A percentile compares a stretch with the other conserved stretches of the same genome.
These are phyloP conservation scores for Tilletia indica DNA, from an alignment of 1,284 basidiomycete species.

Conservation along the genomic window DNA sequence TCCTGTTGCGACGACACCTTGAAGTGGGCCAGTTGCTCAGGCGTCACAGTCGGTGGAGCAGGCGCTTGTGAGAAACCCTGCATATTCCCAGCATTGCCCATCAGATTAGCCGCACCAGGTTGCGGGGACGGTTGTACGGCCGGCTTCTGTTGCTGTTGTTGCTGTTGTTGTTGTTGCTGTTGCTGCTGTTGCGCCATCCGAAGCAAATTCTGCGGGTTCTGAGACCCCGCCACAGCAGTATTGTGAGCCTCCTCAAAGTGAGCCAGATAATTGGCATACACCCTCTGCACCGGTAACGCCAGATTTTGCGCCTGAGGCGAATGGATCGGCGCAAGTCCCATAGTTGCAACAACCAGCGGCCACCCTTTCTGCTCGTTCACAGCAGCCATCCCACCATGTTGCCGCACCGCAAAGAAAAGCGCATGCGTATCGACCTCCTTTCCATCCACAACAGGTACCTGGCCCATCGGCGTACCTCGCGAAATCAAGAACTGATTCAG, in stretches of 20 bases:
- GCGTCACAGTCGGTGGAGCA: not conserved
- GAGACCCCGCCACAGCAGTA: not conserved
- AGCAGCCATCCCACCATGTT: slow-evolving; percentile 1
- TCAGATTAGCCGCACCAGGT: not conserved
- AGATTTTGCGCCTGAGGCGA: slow-evolving; percentile 10
- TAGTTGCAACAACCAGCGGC: not conserved
- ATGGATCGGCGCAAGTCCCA: not conserved
- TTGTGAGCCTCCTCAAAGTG: slow-evolving; percentile 7
- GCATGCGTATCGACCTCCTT: slow-evolving; percentile 5
- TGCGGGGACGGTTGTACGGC: not conserved
- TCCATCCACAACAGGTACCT: not conserved
- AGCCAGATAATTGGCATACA: slow-evolving; percentile 3
- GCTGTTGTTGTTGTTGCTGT: not conserved
- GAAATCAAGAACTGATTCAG: not conserved
- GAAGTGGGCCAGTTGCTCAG: slow-evolving; percentile 4
- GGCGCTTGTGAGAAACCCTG: not conserved
- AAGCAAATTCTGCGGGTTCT: not conserved
- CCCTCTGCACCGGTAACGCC: slow-evolving; percentile 5
- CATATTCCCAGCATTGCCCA: not conserved
- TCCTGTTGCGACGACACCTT: slow-evolving; percentile 10
- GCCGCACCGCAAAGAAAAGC: slow-evolving; percentile 13
- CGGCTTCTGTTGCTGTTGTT: not conserved
- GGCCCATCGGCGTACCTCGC: not conserved
- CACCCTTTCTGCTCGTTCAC: slow-evolving; percentile 14
- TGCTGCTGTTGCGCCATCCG: slow-evolving; percentile 1